Evolutionary conservation across 139 green algal genomes (phyloP).

Genomic region (Chlorella ohadii): DNA sequence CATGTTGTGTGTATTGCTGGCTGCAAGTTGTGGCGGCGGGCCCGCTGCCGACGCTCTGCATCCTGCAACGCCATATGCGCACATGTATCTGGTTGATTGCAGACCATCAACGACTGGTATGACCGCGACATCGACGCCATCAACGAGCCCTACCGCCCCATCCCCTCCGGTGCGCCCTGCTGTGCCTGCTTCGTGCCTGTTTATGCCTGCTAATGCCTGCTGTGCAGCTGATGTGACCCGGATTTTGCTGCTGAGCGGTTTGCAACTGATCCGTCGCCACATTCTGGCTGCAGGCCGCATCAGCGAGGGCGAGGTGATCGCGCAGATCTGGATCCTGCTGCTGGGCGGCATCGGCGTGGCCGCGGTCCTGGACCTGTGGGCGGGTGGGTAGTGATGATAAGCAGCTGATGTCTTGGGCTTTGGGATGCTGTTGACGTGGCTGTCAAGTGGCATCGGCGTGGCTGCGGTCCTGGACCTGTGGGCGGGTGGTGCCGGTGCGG

Average conservation of each 20-base stretch:
- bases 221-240: too few species aligned
- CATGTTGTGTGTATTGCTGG: too few species aligned
- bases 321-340: conserved; percentile 91
- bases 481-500: too few species aligned
- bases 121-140: conserved; percentile 99
- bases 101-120: conserved; percentile 99
- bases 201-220: too few species aligned
- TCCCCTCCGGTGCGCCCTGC: conserved; percentile 84
- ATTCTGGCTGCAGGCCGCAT: conserved; percentile 88
- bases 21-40: too few species aligned
- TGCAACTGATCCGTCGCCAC: too few species aligned
- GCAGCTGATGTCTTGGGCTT: too few species aligned
- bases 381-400: not conserved
- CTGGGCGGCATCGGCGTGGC: conserved; percentile 83
- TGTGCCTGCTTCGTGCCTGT: not conserved
- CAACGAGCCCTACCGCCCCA: conserved; percentile 98
- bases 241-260: too few species aligned
- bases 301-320: conserved; percentile 82
- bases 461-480: conserved; percentile 49
- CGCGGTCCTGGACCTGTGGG: conserved; percentile 81
- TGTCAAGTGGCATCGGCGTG: conserved; percentile 84
- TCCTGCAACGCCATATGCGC: too few species aligned
- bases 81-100: too few species aligned
- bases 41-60: too few species aligned
- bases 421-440: conserved; percentile 5